Base-by-base conservation (phyloP, 345 rosid species). In the Aethionema arabicum region DNA sequence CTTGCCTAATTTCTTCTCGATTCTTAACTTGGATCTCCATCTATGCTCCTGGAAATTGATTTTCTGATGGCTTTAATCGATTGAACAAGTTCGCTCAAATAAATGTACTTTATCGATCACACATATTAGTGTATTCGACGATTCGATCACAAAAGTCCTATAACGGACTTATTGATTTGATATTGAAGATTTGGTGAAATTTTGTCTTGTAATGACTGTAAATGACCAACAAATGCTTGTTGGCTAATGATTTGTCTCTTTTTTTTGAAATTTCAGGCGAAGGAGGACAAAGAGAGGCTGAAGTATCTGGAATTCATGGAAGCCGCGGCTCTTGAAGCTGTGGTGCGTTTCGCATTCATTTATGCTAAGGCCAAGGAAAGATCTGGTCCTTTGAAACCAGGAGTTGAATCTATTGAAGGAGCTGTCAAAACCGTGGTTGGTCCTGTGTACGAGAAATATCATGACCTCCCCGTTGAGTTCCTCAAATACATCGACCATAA, bases 401-500 rank as follows among this genome's bases (percentile, higher is more conserved):
- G 96, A 11, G 88, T 93, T 60, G 96, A 90, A 70, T 79, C 90
- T 9, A 78, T 86, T 0, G 99, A 93, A 72, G 92, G 87, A 13
- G 79, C 87, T 0, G 95, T 90, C 14, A 87, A 82, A 79, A 84
- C 63, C 8, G 80, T 95, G n/a, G 82, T 88, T 0, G 83, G 86
- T 31, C 97, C 92, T 31, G 96, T 95, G 3, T 82, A 79, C 38
- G 63, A 78, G 7, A 88, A 86, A 56, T 90, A 67, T 74, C 91
- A 82, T 8, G 89, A 75, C 33, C 78, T 82, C 29, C 97, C 96
- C 0, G 68, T 68, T 1, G 89, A 80, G 36, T 70, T 84, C 46
- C 91, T 95, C 77, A 84, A 78, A 40, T 83, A 80, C 47, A 82
- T 85, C n/a, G 99, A 95, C 68, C 83, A 88, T 55, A 84, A 85